Percentiles rank a stretch among this genome's conserved stretches.
These are phyloP conservation scores for Dalechampia spathulata DNA, from an alignment of 441 rosid genomes.

Conservation along the genomic window DNA sequence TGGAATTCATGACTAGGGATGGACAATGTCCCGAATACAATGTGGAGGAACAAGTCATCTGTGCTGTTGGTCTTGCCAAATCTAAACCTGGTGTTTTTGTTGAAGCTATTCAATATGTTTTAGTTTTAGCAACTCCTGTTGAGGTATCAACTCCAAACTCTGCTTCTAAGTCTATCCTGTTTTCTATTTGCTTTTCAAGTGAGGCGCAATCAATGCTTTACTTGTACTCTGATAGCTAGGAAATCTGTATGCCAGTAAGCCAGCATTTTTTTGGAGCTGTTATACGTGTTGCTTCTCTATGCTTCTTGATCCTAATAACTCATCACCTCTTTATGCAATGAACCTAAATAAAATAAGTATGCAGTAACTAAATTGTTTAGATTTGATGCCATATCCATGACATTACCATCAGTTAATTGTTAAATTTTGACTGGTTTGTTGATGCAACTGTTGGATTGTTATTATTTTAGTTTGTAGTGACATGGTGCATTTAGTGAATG, in stretches of 20 bases:
- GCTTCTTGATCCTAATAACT: too few relatives aligned
- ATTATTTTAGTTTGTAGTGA: too few relatives aligned
- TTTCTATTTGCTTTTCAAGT: conserved; percentile 3
- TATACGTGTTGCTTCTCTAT: too few relatives aligned
- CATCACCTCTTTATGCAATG: neutral
- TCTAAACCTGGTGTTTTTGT: conserved; percentile 79
- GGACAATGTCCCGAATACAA: conserved; percentile 93
- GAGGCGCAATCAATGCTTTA: neutral
- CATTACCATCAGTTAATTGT: too few relatives aligned
- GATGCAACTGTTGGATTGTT: too few relatives aligned
- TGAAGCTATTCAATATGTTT: conserved; percentile 87
- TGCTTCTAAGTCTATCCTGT: conserved; percentile 1
- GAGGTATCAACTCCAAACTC: conserved; percentile 48
- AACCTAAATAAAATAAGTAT: neutral
- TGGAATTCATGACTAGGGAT: conserved; percentile 47
- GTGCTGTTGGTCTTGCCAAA: conserved; percentile 89
- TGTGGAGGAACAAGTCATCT: conserved; percentile 86
- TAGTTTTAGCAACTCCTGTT: conserved; percentile 85
- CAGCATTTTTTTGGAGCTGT: too few relatives aligned
- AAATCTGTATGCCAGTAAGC: neutral
- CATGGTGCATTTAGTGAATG: too few relatives aligned
- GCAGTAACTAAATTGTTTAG: too few relatives aligned
- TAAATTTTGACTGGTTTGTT: neutral
- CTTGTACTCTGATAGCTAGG: neutral
- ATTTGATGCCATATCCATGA: neutral